Conservation (phyloP, 2,329 filamentous ascomycete genomes). For the Aspergillus sp. region DNA sequence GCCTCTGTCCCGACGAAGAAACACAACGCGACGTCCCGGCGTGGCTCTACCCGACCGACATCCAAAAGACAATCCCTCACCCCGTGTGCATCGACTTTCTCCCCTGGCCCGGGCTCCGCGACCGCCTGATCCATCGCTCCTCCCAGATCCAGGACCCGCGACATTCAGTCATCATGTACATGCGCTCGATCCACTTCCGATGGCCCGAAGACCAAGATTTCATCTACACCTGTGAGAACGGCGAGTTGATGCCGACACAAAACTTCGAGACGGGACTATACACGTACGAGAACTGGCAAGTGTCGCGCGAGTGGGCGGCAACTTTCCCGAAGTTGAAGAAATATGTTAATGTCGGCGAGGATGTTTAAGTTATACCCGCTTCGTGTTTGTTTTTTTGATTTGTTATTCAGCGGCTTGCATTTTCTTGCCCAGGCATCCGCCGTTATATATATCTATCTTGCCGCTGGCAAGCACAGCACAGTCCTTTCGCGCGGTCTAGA, state of each 20-base stretch:
- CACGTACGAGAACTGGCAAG: slow-evolving; percentile 16
- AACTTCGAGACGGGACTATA: slow-evolving; percentile 13
- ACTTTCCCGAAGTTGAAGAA: slow-evolving; percentile 15
- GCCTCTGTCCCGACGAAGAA: slow-evolving; percentile 19
- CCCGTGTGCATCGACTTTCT: slow-evolving; percentile 20
- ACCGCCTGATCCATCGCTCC: slow-evolving; percentile 9
- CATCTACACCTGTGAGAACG: slow-evolving; percentile 14
- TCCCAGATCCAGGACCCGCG: slow-evolving; percentile 9
- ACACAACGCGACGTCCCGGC: slow-evolving; percentile 17
- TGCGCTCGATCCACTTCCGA: slow-evolving; percentile 16
- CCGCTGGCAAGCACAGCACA: no score
- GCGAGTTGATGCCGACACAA: slow-evolving; percentile 15
- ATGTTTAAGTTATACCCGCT: not conserved
- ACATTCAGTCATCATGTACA: slow-evolving; percentile 17
- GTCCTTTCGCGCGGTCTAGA: no score
- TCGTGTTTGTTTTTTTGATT: not conserved
- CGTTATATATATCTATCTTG: no score
- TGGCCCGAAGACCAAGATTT: slow-evolving; percentile 19
- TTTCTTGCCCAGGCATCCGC: no score
- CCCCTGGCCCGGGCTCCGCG: slow-evolving; percentile 17
- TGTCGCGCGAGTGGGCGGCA: slow-evolving; percentile 13
- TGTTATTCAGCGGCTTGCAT: no score
- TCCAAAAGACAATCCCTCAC: slow-evolving; percentile 18
- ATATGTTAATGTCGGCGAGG: slow-evolving; percentile 11
- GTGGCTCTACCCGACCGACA: slow-evolving; percentile 19